Evolutionary conservation across 192 early-diverging fungal genomes (phyloP).

Genomic region (Obelidium mucronatum): DNA sequence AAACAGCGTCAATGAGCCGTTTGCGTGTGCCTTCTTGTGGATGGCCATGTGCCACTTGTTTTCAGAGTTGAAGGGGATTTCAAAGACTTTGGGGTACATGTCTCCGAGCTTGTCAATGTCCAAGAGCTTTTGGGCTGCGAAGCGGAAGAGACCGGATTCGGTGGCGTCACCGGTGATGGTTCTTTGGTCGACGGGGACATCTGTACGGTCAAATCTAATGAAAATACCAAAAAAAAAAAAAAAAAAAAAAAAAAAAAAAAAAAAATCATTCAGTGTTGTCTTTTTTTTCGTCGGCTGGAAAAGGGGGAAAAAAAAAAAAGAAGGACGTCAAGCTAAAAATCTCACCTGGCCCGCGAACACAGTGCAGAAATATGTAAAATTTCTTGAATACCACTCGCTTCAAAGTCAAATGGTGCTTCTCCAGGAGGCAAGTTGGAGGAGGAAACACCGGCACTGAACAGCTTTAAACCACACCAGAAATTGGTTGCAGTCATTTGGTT

Average conservation of each 20-base stretch:
- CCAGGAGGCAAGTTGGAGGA: conserved; percentile 26
- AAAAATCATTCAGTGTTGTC: not conserved
- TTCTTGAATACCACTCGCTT: conserved; percentile 71
- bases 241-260: too few relatives aligned
- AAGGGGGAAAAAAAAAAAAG: too few relatives aligned
- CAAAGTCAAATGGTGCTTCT: conserved; percentile 50
- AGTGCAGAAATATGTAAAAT: conserved; percentile 81
- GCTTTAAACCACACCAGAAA: conserved; percentile 80
- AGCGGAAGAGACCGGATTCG: conserved; percentile 88
- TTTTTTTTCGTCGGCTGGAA: not conserved
- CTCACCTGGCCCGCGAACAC: conserved; percentile 76
- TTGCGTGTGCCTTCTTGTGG: conserved; percentile 75
- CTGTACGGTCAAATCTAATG: conserved; percentile 82
- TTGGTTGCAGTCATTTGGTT: conserved; percentile 97
- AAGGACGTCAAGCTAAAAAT: not conserved
- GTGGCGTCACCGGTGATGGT: conserved; percentile 91
- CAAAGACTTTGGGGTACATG: conserved; percentile 86
- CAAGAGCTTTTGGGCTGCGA: conserved; percentile 72
- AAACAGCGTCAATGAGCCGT: conserved; percentile 77
- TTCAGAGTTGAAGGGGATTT: conserved; percentile 92
- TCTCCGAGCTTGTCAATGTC: conserved; percentile 76
- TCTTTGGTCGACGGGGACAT: conserved; percentile 83
- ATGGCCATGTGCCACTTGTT: conserved; percentile 96
- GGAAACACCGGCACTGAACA: conserved; percentile 58
- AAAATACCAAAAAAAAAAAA: too few relatives aligned